These are phyloP conservation scores for Metschnikowia lachancei DNA, from an alignment of 805 yeast genomes.

Conservation along the genomic window DNA sequence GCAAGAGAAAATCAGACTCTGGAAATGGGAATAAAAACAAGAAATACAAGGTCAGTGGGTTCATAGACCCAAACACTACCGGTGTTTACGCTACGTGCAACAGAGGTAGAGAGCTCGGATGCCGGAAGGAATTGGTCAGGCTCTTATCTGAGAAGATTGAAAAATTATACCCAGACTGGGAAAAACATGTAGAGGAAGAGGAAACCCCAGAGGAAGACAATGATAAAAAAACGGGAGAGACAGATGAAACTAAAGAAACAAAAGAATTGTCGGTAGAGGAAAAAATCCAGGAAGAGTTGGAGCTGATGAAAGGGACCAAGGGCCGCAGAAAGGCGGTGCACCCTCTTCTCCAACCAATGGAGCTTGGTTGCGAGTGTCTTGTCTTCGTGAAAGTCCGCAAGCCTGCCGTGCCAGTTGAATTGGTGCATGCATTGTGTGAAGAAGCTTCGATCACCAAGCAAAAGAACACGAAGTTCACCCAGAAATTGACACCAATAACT, in stretches of 20 bases:
- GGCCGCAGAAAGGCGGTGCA: constrained; percentile 37
- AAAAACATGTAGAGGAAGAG: constrained; percentile 21
- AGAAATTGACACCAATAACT: constrained; percentile 77
- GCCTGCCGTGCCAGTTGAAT: constrained; percentile 75
- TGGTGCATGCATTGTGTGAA: constrained; percentile 63
- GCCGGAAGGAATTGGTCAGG: constrained; percentile 67
- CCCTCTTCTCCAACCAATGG: constrained; percentile 52
- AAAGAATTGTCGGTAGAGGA: constrained; percentile 66
- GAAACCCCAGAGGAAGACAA: constrained; percentile 23
- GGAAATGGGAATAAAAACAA: constrained; percentile 30
- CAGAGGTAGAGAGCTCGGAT: constrained; percentile 72
- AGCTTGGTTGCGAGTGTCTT: constrained; percentile 76
- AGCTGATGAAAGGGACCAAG: constrained; percentile 49
- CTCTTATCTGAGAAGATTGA: constrained; percentile 47
- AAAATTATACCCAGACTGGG: constrained; percentile 30
- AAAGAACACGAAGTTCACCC: constrained; percentile 70
- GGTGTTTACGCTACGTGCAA: constrained; percentile 91
- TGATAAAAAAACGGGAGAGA: constrained; percentile 22
- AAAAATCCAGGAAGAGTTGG: constrained; percentile 67
- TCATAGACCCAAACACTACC: constrained; percentile 77
- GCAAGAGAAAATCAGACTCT: constrained; percentile 23
- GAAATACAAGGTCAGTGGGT: constrained; percentile 48
- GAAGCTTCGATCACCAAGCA: constrained; percentile 50
- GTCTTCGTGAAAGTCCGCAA: constrained; percentile 76
- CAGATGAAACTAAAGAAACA: constrained; percentile 7